Conservation (phyloP, 768 basidiomycete species). For the Suillus discolor region DNA sequence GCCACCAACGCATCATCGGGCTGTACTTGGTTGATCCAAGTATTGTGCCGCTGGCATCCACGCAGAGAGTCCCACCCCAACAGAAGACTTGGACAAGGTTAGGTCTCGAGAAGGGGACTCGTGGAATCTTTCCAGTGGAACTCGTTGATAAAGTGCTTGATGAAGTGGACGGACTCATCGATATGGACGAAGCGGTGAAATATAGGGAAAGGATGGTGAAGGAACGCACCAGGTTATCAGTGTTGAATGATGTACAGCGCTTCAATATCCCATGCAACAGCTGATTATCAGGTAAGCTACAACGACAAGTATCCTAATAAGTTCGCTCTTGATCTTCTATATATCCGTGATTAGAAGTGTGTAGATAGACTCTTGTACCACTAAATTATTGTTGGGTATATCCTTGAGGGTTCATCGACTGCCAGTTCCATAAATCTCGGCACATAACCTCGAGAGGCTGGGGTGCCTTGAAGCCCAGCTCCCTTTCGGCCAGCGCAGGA, state of each 20-base stretch:
- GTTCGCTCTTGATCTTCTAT: not conserved
- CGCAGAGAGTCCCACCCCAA: conserved; percentile 50
- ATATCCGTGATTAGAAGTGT: conserved; percentile 25
- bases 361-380: conserved; percentile 15
- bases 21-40: conserved; percentile 56
- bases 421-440: conserved; percentile 98
- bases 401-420: conserved; percentile 86
- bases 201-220: conserved; percentile 34
- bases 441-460: conserved; percentile 91
- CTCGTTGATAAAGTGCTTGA: conserved; percentile 44
- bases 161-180: conserved; percentile 42
- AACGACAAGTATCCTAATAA: conserved; percentile 4
- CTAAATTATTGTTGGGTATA: conserved; percentile 44
- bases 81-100: conserved; percentile 47
- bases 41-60: conserved; percentile 42
- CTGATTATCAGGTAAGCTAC: not conserved
- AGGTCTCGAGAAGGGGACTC: conserved; percentile 30
- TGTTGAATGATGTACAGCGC: conserved; percentile 44
- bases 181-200: conserved; percentile 37
- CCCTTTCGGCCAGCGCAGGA: conserved; percentile 86
- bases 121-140: conserved; percentile 30
- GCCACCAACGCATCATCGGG: conserved; percentile 44
- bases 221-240: conserved; percentile 40
- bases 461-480: conserved; percentile 89
- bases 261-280: conserved; percentile 56